Evolutionary conservation across 306 rosid species (phyloP), one percentile per base, ranked within the genome.

Genomic region (Sesbania bispinosa): DNA sequence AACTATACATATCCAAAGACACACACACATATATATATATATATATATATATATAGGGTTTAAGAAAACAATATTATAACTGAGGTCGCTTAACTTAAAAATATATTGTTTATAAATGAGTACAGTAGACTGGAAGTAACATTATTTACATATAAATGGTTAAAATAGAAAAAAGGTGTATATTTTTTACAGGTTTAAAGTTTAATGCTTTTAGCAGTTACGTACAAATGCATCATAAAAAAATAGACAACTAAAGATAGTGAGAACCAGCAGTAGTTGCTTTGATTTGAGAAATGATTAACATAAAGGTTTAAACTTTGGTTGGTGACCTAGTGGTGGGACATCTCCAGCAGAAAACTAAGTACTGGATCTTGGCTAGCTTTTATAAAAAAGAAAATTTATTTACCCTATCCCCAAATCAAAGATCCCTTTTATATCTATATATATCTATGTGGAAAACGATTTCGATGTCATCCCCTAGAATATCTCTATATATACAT

Each of bases 251-350:
- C 53, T 16, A 46, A 43, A 24, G 35, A 35, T 36, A 36, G 71
- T 48, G 64, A 59, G 47, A 58, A 30, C 35, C 69, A 68, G 18
- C 46, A 20, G 35, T 24, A 16, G 57, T 57, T 42, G 77, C 41
- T 62, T 68, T 54, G 38, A 70, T 26, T 46, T 16, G 35, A 48
- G 43, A 50, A 48, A 63, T 48, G 60, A 46, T 43, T 65, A 32
- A 61, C 36, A 43, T 59, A 41, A 79, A 65, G 36, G 79, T 71
- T 76, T 58, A 63, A 76, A 75, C 73, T 74, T 75, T 62, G 69
- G 54, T 80, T 63, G 68, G 85, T 82, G 82, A 58, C 59, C 19
- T 74, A 48, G 46, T 64, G 79, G 88, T 83, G 90, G 92, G 88
- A 50, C 82, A 69, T 76, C 16, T 38, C 65, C 26, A 50, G 51